Conservation (phyloP, 805 yeast genomes). For the Pichia heedii region DNA sequence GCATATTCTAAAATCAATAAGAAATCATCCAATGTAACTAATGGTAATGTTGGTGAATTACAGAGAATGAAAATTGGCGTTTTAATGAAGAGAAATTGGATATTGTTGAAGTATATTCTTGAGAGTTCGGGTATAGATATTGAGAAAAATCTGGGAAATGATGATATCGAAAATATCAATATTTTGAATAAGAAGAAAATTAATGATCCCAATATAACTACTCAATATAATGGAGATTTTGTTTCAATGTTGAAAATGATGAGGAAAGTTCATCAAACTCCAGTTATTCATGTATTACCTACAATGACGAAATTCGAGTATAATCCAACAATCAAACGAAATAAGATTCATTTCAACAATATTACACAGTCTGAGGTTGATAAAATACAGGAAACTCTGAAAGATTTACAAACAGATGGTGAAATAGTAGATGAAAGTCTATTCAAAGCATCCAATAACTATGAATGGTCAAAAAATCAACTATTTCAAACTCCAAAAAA, state of each 20-base stretch:
- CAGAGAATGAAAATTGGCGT: slow-evolving; percentile 1
- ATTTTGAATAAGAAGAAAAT: background rate
- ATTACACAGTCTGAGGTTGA: slow-evolving; percentile 8
- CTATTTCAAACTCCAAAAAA: slow-evolving; percentile 29
- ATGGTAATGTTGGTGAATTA: background rate
- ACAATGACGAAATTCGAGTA: slow-evolving; percentile 21
- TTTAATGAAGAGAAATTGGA: slow-evolving; percentile 17
- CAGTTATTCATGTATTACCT: slow-evolving; percentile 13
- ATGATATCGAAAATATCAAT: background rate
- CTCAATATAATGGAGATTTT: slow-evolving; percentile 10
- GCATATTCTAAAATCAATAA: slow-evolving; percentile 7
- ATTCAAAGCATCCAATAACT: slow-evolving; percentile 42
- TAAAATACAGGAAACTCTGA: slow-evolving; percentile 33
- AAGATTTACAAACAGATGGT: slow-evolving; percentile 33
- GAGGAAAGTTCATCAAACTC: slow-evolving; percentile 16
- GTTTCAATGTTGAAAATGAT: slow-evolving; percentile 18
- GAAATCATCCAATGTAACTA: background rate
- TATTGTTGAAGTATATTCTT: slow-evolving; percentile 8
- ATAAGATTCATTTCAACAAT: background rate
- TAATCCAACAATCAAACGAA: slow-evolving; percentile 10
- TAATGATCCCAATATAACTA: background rate
- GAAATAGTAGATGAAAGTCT: slow-evolving; percentile 33
- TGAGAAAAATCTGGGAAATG: background rate
- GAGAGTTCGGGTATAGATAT: slow-evolving; percentile 1
- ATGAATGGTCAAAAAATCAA: slow-evolving; percentile 39